Percentiles rank a stretch among this genome's conserved stretches.
These are phyloP conservation scores for Aspergillus ellipticus DNA, from an alignment of 495 filamentous ascomycete genomes.

Conservation along the genomic window DNA sequence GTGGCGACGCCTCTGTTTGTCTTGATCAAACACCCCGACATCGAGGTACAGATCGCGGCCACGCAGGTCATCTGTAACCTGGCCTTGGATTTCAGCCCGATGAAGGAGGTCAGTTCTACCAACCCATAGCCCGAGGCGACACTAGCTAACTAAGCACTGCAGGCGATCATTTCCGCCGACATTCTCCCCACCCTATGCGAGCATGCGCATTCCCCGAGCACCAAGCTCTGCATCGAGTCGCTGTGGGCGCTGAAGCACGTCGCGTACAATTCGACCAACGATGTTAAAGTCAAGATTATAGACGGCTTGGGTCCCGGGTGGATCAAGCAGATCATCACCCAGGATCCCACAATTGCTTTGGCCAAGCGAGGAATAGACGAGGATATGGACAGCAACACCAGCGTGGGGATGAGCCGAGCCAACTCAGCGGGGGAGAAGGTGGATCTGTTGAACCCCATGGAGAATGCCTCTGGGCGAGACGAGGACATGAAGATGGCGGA, in stretches of 20 bases:
- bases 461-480: slow-evolving; percentile 53
- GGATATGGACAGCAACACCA: slow-evolving; percentile 31
- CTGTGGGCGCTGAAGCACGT: slow-evolving; percentile 93
- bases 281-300: slow-evolving; percentile 69
- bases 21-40: slow-evolving; percentile 69
- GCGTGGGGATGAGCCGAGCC: slow-evolving; percentile 55
- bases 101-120: slow-evolving; percentile 66
- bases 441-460: slow-evolving; percentile 59
- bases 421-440: slow-evolving; percentile 65
- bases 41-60: slow-evolving; percentile 82
- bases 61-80: slow-evolving; percentile 80
- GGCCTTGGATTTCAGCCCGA: slow-evolving; percentile 79
- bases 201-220: slow-evolving; percentile 74
- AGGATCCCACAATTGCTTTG: slow-evolving; percentile 34
- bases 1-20: slow-evolving; percentile 75
- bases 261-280: slow-evolving; percentile 60
- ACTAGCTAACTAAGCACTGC: slow-evolving; percentile 19
- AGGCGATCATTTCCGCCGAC: slow-evolving; percentile 74
- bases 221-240: slow-evolving; percentile 70
- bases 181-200: slow-evolving; percentile 74
- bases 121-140: not conserved
- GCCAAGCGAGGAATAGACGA: slow-evolving; percentile 34
- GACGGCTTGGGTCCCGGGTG: slow-evolving; percentile 73
- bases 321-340: slow-evolving; percentile 70
- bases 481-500: slow-evolving; percentile 66